These are phyloP conservation scores for Kappamyces sp. DNA, from an alignment of 192 early-diverging fungal species.

Conservation along the genomic window DNA sequence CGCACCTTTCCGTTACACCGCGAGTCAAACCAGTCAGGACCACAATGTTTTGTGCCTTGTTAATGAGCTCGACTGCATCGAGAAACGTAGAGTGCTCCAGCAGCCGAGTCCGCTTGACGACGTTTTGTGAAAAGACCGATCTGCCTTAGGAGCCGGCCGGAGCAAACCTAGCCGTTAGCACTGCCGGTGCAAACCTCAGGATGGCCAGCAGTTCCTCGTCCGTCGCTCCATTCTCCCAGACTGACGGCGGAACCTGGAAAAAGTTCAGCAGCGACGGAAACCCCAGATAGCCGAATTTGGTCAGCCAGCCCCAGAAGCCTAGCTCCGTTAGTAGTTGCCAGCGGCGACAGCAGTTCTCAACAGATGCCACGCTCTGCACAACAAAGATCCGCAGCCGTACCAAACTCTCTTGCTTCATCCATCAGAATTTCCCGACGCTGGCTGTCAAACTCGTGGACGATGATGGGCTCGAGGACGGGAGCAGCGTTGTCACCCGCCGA, in stretches of 20 bases:
- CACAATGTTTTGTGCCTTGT: conserved; percentile 64
- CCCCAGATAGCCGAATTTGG: conserved; percentile 54
- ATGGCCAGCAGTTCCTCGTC: conserved; percentile 24
- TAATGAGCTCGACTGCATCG: conserved; percentile 15
- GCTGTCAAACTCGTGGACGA: not conserved
- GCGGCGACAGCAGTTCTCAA: conserved; percentile 9
- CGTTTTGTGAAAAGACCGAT: conserved; percentile 14
- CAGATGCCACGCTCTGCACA: not conserved
- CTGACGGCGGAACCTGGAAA: conserved; percentile 45
- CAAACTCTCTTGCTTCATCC: conserved; percentile 30
- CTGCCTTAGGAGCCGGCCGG: conserved; percentile 17
- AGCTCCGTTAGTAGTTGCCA: not conserved
- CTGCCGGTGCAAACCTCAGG: conserved; percentile 17
- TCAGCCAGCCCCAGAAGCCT: conserved; percentile 56
- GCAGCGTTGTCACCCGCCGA: not conserved
- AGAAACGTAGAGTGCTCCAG: conserved; percentile 18
- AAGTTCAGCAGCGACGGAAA: conserved; percentile 58
- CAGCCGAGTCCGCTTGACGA: conserved; percentile 2
- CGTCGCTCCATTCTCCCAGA: not conserved
- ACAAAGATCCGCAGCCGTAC: not conserved
- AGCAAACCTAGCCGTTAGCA: conserved; percentile 4
- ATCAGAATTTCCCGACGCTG: conserved; percentile 18
- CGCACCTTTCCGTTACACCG: not conserved
- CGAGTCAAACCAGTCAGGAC: conserved; percentile 67
- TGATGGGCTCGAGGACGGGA: not conserved